Base-by-base conservation (phyloP, 2,329 filamentous ascomycete species). In the Ilyonectria mors-panacis region DNA sequence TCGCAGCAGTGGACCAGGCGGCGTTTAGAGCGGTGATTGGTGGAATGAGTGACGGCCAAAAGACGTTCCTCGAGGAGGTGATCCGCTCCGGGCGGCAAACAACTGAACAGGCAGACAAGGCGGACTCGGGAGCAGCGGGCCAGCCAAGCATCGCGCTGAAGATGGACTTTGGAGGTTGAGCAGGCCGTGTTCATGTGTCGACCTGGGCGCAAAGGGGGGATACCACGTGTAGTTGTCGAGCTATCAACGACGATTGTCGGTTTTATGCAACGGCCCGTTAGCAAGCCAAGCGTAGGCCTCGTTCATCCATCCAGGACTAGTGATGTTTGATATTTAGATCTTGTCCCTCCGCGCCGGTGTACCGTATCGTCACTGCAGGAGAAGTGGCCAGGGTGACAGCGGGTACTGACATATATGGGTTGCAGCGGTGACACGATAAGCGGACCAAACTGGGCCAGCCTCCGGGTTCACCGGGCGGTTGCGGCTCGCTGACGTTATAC, bases 81-180 rank as follows among this genome's bases (percentile, higher is more conserved):
- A 89, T 97, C 67, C 88, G 90, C 79, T 89, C 87, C 26, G 91
- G 91, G 58, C 83, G 88, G 73, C 83, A 86, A 73, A 78, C 77
- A 80, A 80, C 62, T 74, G 77, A 79, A 71, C 82, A 79, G 75
- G 73, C 75, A 72, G 78, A 76, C 77, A 82, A 84, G 73, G 80
- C 78, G 61, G 75, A 67, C 3, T 76, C 81, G 48, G 81, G 81
- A 57, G 85, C 82, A 65, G 82, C 85, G 65, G 87, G 83, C 30
- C 89, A 89, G 80, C 96, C 96, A 13, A 96, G 86, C 70, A 99
- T 99, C 85, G 94, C 94, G 60, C 81, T 99, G 77, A 96, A 97
- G 87, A 97, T 98, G 93, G 87, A 97, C 80, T 98, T 99, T 86
- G 89, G 89, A 6, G 82, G 83, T 48, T 80, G 74, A 74, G 62